phyloP scores from a whole-genome alignment of 192 early-diverging fungal genomes.

The Gigaspora rosea region DNA sequence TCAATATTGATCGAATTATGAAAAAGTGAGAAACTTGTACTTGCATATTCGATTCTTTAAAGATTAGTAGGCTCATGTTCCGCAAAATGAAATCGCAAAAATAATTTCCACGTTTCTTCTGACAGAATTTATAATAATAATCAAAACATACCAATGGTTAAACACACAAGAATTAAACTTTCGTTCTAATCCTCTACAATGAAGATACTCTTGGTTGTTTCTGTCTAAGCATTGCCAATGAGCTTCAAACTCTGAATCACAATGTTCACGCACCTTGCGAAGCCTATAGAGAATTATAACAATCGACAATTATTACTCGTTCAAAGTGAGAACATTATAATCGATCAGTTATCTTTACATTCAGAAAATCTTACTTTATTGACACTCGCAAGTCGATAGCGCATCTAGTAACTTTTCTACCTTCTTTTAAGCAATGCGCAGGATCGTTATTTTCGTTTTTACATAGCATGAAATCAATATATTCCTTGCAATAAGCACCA shows the following conservation, averaged over 20 bases:
- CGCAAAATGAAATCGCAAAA: too few relatives aligned
- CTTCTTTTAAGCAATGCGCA: slow-evolving; percentile 89
- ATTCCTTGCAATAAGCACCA: slow-evolving; percentile 85
- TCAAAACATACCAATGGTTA: slow-evolving; percentile 68
- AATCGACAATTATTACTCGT: neutral
- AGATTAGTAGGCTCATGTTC: too few relatives aligned
- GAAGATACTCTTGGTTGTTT: slow-evolving; percentile 86
- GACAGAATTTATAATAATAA: too few relatives aligned
- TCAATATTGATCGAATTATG: too few relatives aligned
- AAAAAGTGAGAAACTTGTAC: too few relatives aligned
- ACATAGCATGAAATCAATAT: slow-evolving; percentile 96
- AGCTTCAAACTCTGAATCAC: slow-evolving; percentile 78
- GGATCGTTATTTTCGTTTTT: slow-evolving; percentile 91
- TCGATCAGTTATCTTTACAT: too few relatives aligned
- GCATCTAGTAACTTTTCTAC: slow-evolving; percentile 94
- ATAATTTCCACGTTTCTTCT: too few relatives aligned
- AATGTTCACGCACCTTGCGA: slow-evolving; percentile 86
- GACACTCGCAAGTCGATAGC: slow-evolving; percentile 75
- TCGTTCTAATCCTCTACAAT: slow-evolving; percentile 78
- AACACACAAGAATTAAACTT: slow-evolving; percentile 89
- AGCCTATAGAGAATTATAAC: slow-evolving; percentile 54
- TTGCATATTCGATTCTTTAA: too few relatives aligned
- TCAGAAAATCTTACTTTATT: too few relatives aligned
- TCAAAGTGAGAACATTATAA: neutral
- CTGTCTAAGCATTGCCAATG: slow-evolving; percentile 93